A percentile compares a stretch with the other conserved stretches of the same genome.
Conservation (phyloP, 2,329 filamentous ascomycete species). For the Delphinella strobiligena region DNA sequence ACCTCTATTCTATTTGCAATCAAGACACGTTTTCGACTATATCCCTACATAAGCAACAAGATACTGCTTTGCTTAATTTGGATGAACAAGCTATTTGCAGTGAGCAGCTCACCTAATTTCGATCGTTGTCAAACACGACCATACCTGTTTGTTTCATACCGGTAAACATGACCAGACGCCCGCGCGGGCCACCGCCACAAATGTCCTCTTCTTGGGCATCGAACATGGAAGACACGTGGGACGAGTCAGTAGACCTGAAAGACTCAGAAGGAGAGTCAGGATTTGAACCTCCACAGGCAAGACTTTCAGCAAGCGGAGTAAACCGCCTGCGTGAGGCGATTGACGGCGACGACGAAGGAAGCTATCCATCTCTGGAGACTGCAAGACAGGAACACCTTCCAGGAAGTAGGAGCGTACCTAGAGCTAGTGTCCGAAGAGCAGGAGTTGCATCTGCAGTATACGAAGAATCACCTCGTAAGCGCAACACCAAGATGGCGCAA, state of each 20-base stretch:
- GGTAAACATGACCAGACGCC: slow-evolving; percentile 6
- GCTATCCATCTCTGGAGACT: neutral
- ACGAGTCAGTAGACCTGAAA: neutral
- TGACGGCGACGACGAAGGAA: neutral
- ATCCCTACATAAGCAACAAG: no score
- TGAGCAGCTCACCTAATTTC: no score
- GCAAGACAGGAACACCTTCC: neutral
- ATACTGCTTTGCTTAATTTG: no score
- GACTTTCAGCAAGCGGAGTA: neutral
- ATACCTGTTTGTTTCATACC: no score
- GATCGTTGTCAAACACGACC: no score
- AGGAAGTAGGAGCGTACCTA: no score
- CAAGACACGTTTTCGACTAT: no score
- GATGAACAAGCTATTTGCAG: no score
- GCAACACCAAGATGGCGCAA: neutral
- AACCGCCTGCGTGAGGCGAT: neutral
- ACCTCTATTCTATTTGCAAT: no score
- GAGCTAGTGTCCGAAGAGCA: neutral
- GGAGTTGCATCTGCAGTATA: neutral
- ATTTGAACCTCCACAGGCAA: neutral
- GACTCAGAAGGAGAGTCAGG: slow-evolving; percentile 1
- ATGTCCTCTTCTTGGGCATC: slow-evolving; percentile 8
- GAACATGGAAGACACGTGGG: slow-evolving; percentile 3
- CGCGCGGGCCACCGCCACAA: slow-evolving; percentile 4
- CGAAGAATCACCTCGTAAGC: neutral